These are phyloP conservation scores for Cladosporium cucumerinum DNA, from an alignment of 2,329 filamentous ascomycete genomes.

Conservation along the genomic window DNA sequence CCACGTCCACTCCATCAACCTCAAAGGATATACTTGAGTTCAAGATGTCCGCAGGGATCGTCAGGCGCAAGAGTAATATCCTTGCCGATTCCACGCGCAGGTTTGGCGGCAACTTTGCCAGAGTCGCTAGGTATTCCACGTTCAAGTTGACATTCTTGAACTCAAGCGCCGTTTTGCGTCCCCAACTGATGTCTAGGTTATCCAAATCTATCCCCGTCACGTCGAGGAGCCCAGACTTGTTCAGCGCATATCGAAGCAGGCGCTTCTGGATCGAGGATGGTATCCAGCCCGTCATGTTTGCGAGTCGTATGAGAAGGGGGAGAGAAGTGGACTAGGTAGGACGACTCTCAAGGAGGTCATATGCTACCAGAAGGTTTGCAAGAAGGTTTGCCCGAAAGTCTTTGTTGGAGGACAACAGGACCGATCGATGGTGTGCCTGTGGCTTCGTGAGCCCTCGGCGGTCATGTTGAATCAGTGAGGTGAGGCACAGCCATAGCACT, in stretches of 20 bases:
- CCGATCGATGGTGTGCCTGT: conserved; percentile 7
- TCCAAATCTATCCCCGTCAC: conserved; percentile 82
- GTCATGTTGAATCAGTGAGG: conserved; percentile 7
- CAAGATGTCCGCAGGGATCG: conserved; percentile 83
- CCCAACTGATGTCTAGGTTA: conserved; percentile 78
- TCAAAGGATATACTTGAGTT: conserved; percentile 79
- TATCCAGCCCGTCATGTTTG: conserved; percentile 55
- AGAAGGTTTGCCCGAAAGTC: conserved; percentile 6
- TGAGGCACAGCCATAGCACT: neutral
- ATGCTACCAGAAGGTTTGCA: conserved; percentile 9
- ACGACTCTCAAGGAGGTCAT: neutral
- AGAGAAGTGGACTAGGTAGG: neutral
- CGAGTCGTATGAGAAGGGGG: neutral
- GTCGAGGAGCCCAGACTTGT: conserved; percentile 80
- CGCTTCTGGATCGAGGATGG: conserved; percentile 81
- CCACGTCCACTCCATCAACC: conserved; percentile 74
- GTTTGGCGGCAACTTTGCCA: conserved; percentile 63
- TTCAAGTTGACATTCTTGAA: conserved; percentile 81
- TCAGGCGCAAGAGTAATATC: conserved; percentile 72
- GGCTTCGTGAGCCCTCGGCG: neutral
- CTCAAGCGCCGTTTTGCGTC: conserved; percentile 77
- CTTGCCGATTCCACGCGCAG: conserved; percentile 71
- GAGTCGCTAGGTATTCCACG: conserved; percentile 49
- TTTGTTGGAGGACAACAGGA: neutral
- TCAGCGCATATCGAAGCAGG: conserved; percentile 80